Evolutionary conservation across 371 early-diverging fungal species (phyloP), one percentile per base, ranked within the genome.

Genomic region (Saksenaea oblongispora): DNA sequence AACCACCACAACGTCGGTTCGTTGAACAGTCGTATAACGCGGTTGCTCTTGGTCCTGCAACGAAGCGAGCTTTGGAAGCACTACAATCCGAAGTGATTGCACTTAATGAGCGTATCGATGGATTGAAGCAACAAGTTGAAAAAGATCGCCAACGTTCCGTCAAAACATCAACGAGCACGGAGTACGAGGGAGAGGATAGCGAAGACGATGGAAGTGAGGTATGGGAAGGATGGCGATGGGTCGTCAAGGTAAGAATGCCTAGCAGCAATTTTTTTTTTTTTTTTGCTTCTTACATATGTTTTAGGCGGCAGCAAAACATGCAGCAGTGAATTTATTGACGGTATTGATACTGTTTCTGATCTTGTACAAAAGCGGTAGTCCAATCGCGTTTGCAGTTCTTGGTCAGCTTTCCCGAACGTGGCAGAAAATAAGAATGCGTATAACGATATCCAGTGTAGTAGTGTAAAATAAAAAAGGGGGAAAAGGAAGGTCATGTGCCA

Each of bases 51-150:
- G 78, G 73, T 0, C 81, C 78, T 13, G 75, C 78, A 5, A 75
- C 79, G 13, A 82, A 80, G 56, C 70, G 72, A 28, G 82, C 80
- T 0, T 54, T 84, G 11, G 84, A 84, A 61, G 66, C 72, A 1
- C 53, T 82, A 17, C 84, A 84, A 57, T 65, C 73, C 7, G 81
- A 84, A 64, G 65, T 84, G 5, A 65, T 79, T 28, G 73, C 79
- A 7, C 54, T 84, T 11, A 82, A 82, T 62, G 75, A 75, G 41
- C 74, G 82, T 10, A 70, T 84, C 15, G 82, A 84, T 64, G 78
- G 71, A 36, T 28, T 82, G 24, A 66, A 76, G 31, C 71, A 61
- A 60, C 76, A 79, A 22, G 24, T 47, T 22, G 51, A 47, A 22
- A 47, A 10, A 11, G 11, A 10, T 22, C 51, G 22, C 5, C 51